phyloP scores from a whole-genome alignment of 2,329 filamentous ascomycete genomes.

The Cytospora paraplurivora region DNA sequence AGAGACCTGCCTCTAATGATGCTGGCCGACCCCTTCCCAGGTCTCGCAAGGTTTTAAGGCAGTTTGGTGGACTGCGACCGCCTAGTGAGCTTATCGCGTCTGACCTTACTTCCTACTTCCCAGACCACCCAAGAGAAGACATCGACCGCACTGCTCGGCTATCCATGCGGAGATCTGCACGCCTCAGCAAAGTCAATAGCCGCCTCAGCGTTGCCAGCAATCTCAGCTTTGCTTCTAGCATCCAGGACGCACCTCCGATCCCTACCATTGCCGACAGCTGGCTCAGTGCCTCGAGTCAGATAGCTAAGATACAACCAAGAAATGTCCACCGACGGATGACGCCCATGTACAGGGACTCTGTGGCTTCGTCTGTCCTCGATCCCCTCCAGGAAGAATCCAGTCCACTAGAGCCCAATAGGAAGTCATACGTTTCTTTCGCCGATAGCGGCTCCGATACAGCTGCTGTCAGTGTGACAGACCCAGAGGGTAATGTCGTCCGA shows the following conservation, averaged over 20 bases:
- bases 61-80: constrained; percentile 88
- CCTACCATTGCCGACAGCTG: constrained; percentile 94
- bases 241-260: constrained; percentile 91
- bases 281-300: constrained; percentile 66
- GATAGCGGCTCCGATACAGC: constrained; percentile 73
- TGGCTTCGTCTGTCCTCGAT: constrained; percentile 85
- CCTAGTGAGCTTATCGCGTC: constrained; percentile 97
- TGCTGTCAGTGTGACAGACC: constrained; percentile 73
- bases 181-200: constrained; percentile 89
- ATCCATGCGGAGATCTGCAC: constrained; percentile 86
- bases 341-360: constrained; percentile 77
- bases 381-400: constrained; percentile 88
- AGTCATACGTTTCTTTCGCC: constrained; percentile 90
- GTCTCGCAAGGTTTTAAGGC: constrained; percentile 63
- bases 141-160: constrained; percentile 95
- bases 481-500: constrained; percentile 68
- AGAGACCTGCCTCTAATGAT: constrained; percentile 56
- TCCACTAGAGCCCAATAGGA: constrained; percentile 81
- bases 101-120: constrained; percentile 95
- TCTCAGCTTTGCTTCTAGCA: constrained; percentile 86
- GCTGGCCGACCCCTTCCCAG: constrained; percentile 44
- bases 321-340: constrained; percentile 51
- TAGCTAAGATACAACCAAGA: constrained; percentile 51
- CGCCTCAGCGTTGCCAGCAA: constrained; percentile 93
- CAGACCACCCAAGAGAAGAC: constrained; percentile 88